Percentiles rank a stretch among this genome's conserved stretches.
phyloP scores from a whole-genome alignment of 768 basidiomycete genomes.

The Grammothele lineata region DNA sequence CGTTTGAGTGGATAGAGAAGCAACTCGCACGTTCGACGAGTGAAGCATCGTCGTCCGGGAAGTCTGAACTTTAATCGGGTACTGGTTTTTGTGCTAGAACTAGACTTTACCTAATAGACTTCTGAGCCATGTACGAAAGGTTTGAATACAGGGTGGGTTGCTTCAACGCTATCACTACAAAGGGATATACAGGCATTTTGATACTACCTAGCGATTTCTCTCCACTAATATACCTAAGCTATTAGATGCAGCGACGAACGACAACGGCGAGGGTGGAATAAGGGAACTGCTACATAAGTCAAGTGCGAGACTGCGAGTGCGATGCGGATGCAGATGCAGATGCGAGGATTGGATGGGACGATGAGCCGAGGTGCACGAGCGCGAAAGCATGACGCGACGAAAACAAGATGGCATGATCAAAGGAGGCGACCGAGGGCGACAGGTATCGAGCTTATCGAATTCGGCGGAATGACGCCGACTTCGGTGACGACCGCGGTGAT shows the following conservation, averaged over 20 bases:
- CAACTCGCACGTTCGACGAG: constrained; percentile 41
- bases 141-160: background rate
- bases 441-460: constrained; percentile 82
- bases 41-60: constrained; percentile 28
- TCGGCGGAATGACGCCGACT: constrained; percentile 92
- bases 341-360: constrained; percentile 9
- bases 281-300: constrained; percentile 4
- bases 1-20: constrained; percentile 67
- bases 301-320: background rate
- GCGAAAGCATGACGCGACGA: constrained; percentile 10
- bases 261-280: background rate
- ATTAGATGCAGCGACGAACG: background rate
- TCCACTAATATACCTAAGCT: constrained; percentile 15
- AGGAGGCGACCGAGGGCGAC: constrained; percentile 49
- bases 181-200: constrained; percentile 7
- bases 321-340: constrained; percentile 11
- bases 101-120: background rate
- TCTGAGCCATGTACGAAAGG: background rate
- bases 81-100: background rate
- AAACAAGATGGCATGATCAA: constrained; percentile 14
- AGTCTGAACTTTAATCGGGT: constrained; percentile 14
- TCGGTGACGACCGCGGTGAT: constrained; percentile 98
- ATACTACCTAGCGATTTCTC: constrained; percentile 6
- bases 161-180: constrained; percentile 11
- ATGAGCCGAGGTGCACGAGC: constrained; percentile 7